These are phyloP conservation scores for Naganishia vishniacii DNA, from an alignment of 768 basidiomycete species.

Conservation along the genomic window DNA sequence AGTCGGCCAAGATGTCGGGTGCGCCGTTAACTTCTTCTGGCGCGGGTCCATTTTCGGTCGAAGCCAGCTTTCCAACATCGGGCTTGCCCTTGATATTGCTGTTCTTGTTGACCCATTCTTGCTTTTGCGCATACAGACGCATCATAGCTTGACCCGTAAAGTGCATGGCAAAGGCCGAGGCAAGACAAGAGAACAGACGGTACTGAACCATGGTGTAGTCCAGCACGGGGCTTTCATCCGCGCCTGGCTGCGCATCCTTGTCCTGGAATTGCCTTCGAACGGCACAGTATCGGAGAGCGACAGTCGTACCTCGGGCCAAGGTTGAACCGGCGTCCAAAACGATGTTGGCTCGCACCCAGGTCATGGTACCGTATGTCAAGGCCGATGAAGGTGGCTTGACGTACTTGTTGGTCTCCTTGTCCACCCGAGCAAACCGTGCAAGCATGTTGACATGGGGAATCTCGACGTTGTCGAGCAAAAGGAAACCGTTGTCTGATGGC, in stretches of 20 bases:
- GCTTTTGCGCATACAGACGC: conserved; percentile 14
- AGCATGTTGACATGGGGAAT: conserved; percentile 44
- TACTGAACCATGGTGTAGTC: conserved; percentile 44
- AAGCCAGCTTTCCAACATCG: conserved; percentile 35
- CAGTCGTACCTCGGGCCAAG: conserved; percentile 39
- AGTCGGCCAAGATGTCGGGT: conserved; percentile 34
- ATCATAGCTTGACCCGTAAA: conserved; percentile 28
- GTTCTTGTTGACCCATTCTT: conserved; percentile 34
- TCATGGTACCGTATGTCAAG: conserved; percentile 35
- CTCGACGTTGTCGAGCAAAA: conserved; percentile 36
- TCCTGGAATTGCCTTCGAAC: conserved; percentile 42
- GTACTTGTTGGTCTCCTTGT: conserved; percentile 33
- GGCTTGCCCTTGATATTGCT: conserved; percentile 28
- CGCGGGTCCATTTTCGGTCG: conserved; percentile 6
- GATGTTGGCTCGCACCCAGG: conserved; percentile 31
- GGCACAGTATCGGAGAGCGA: conserved; percentile 41
- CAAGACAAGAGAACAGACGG: conserved; percentile 31
- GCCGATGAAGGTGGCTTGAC: conserved; percentile 31
- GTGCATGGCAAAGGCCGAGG: conserved; percentile 30
- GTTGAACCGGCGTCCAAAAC: conserved; percentile 35
- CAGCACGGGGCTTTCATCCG: conserved; percentile 35
- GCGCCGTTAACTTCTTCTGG: conserved; percentile 21
- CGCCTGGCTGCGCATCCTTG: conserved; percentile 35
- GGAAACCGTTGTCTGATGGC: conserved; percentile 24
- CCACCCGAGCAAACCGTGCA: conserved; percentile 35